These are phyloP conservation scores for Leptographium flavum DNA, from an alignment of 2,329 filamentous ascomycete species.

Conservation along the genomic window DNA sequence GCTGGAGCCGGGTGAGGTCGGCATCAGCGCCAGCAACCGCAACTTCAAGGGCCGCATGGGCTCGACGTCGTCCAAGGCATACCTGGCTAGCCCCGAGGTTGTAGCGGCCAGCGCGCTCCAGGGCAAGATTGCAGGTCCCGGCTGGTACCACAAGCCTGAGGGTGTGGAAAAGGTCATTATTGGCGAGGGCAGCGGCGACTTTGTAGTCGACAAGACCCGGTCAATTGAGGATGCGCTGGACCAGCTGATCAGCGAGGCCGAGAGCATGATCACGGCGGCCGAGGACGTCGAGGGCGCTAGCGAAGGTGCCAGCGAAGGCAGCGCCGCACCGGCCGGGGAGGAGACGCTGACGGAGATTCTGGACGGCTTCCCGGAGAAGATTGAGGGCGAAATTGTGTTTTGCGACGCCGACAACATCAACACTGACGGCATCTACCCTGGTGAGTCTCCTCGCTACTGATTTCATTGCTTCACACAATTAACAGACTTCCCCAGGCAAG, in stretches of 20 bases:
- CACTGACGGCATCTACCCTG: slow-evolving; percentile 81
- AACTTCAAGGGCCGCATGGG: slow-evolving; percentile 94
- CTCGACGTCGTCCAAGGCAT: slow-evolving; percentile 48
- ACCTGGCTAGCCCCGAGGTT: slow-evolving; percentile 78
- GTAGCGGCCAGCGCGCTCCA: slow-evolving; percentile 76
- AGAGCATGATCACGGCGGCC: slow-evolving; percentile 41
- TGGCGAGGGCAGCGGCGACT: slow-evolving; percentile 14
- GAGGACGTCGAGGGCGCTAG: slow-evolving; percentile 18
- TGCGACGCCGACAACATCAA: slow-evolving; percentile 72
- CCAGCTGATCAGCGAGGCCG: slow-evolving; percentile 54
- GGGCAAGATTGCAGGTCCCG: slow-evolving; percentile 61
- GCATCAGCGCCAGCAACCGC: slow-evolving; percentile 70
- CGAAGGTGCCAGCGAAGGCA: slow-evolving; percentile 19
- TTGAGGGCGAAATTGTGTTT: slow-evolving; percentile 79
- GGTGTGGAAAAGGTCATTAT: slow-evolving; percentile 22
- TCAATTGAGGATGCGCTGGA: slow-evolving; percentile 54
- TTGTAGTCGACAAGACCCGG: slow-evolving; percentile 7
- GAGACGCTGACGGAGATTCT: slow-evolving; percentile 53
- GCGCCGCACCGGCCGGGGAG: slow-evolving; percentile 17
- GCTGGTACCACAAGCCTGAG: slow-evolving; percentile 48
- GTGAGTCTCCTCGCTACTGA: neutral
- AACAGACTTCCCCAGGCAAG: slow-evolving; percentile 7
- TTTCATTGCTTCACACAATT: too few relatives aligned
- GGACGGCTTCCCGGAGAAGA: slow-evolving; percentile 72
- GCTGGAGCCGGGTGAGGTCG: slow-evolving; percentile 72